Conservation (phyloP, 106 monocot genomes). For the Ottelia alismoides region DNA sequence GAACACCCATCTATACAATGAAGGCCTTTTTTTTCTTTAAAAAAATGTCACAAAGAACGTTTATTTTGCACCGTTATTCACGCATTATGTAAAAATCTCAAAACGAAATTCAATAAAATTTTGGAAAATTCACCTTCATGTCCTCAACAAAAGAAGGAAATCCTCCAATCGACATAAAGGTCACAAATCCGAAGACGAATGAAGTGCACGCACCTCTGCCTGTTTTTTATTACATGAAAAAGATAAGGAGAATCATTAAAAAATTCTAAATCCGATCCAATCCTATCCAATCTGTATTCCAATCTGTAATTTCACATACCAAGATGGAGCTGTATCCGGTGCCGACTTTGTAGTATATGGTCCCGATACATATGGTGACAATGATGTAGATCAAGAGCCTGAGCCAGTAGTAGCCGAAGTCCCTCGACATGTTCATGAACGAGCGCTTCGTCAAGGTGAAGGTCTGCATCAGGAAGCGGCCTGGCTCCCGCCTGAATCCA, state of each 20-base stretch:
- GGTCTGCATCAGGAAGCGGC: not conserved
- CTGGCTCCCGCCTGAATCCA: too few relatives aligned
- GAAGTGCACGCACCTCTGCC: not conserved
- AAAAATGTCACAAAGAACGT: too few relatives aligned
- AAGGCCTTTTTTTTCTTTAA: too few relatives aligned
- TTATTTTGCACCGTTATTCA: too few relatives aligned
- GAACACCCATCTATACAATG: too few relatives aligned
- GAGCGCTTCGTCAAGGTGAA: constrained; percentile 12
- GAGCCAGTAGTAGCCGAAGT: constrained; percentile 13
- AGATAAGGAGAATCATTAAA: not conserved
- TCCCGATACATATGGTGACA: not conserved
- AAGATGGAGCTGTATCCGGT: not conserved
- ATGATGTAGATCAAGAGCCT: not conserved
- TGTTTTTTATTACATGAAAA: not conserved
- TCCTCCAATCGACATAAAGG: not conserved
- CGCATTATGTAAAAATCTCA: too few relatives aligned
- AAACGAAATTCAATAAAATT: too few relatives aligned
- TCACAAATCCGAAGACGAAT: too few relatives aligned
- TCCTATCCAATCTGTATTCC: not conserved
- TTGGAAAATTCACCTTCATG: not conserved
- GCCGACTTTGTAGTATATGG: not conserved
- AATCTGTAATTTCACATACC: not conserved
- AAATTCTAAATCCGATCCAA: not conserved
- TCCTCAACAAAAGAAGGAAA: too few relatives aligned
- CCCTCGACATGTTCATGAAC: constrained; percentile 14